Base-by-base conservation (phyloP, 2,329 filamentous ascomycete species). In the Paradendryphiella salina region DNA sequence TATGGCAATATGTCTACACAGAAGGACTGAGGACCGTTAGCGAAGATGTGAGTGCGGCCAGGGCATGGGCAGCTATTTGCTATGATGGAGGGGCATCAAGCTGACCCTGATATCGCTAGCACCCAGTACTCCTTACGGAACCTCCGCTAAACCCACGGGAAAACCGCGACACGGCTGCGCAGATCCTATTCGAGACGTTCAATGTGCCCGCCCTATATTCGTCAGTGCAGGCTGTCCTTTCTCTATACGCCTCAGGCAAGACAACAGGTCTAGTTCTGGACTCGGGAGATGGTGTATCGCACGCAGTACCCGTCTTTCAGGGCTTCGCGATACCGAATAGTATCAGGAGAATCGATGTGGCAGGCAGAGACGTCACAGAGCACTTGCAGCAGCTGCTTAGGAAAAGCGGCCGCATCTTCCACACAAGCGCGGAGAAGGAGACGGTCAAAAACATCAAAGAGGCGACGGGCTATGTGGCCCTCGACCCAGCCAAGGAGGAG, bases 371-470 rank as follows among this genome's bases (percentile, higher is more conserved):
- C 74, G 90, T 99, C 15, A 99, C 94, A 38, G 94, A 99, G 75
- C 86, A 99, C 71, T 80, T 99, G 77, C 94, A 99, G 76, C 86
- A 88, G 53, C 77, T 97, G 63, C 79, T 99, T 62, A 84, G 94
- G 67, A 97, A 96, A 80, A 89, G 86, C 64, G 94, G 94, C 41
- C 90, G 94, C 71, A 85, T 96, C 14, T 96, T 99, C 73, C 93
- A 97, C 76, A 99, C 94, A 14, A 96, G 91, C 71, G 94, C 94
- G 10, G 94, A 99, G 80, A 99, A 99, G 79, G 94, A 99, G 77
- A 91, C 96, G n/a, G 94, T 99, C 50, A 85, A 93, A 60, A 82
- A 90, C 74, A 96, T 99, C 77, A 99, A 99, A 78, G 94, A 99
- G 80, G 89, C 89, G 69, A 87, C 90, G 39, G 88, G 89, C 50